Evolutionary conservation across 2,329 filamentous ascomycete species (phyloP).

Genomic region (Colletotrichum sp.): DNA sequence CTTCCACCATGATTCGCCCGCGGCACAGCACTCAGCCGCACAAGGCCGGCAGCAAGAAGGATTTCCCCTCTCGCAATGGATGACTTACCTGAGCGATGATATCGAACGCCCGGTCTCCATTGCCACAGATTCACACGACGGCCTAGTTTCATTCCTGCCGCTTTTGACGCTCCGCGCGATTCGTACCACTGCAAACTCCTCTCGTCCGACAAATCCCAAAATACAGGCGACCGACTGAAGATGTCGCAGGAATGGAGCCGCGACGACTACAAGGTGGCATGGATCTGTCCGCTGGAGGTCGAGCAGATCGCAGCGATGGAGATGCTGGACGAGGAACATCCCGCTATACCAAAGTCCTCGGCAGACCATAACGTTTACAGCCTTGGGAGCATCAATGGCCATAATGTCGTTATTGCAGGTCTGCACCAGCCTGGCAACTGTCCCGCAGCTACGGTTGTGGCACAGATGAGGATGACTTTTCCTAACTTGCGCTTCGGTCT

Average conservation of each 20-base stretch:
- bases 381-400: slow-evolving; percentile 22
- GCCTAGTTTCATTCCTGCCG: too few relatives aligned
- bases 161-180: too few relatives aligned
- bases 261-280: not conserved
- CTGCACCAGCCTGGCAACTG: slow-evolving; percentile 20
- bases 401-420: slow-evolving; percentile 28
- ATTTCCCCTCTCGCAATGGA: not conserved
- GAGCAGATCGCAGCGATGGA: not conserved
- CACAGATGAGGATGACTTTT: slow-evolving; percentile 18
- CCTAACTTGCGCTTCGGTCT: slow-evolving; percentile 5
- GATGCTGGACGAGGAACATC: not conserved
- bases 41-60: not conserved
- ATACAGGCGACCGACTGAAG: not conserved
- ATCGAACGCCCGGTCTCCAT: too few relatives aligned
- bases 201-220: not conserved
- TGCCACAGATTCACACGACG: too few relatives aligned
- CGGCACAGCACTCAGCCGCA: not conserved
- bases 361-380: slow-evolving; percentile 28
- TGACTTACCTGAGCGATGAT: not conserved
- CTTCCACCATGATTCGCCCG: too few relatives aligned
- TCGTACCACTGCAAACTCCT: not conserved
- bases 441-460: not conserved
- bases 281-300: not conserved
- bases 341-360: not conserved
- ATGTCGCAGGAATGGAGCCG: not conserved